Evolutionary conservation across 2,329 filamentous ascomycete species (phyloP).

Genomic region (Trichoderma gracile): DNA sequence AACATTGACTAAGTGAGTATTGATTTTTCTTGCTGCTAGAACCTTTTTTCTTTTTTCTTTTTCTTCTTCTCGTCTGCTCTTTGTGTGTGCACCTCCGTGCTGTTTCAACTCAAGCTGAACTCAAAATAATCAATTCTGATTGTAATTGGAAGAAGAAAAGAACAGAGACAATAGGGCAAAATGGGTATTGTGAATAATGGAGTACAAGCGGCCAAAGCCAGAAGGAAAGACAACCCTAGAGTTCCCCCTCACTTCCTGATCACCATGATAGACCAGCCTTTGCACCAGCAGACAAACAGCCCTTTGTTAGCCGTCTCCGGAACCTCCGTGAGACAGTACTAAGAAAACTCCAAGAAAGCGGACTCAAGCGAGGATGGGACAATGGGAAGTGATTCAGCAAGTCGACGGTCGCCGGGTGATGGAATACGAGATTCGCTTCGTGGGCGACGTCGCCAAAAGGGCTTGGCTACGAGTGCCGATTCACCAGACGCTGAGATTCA

Average conservation of each 20-base stretch:
- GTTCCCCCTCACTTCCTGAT: constrained; percentile 42
- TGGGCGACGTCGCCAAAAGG: neutral
- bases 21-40: constrained; percentile 30
- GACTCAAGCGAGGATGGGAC: constrained; percentile 25
- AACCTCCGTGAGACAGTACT: constrained; percentile 32
- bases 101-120: constrained; percentile 41
- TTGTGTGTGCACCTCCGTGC: constrained; percentile 44
- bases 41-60: constrained; percentile 33
- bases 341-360: constrained; percentile 28
- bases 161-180: constrained; percentile 39
- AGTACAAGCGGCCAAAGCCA: constrained; percentile 45
- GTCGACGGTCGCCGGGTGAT: neutral
- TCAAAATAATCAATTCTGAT: constrained; percentile 56
- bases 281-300: constrained; percentile 33
- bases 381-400: neutral
- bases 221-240: constrained; percentile 40
- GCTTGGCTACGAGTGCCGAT: constrained; percentile 7
- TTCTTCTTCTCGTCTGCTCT: constrained; percentile 33
- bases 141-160: constrained; percentile 44
- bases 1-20: constrained; percentile 39
- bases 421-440: constrained; percentile 1
- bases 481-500: constrained; percentile 14
- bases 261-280: constrained; percentile 36
- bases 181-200: constrained; percentile 41
- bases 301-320: constrained; percentile 35